Conservation (phyloP, 2,329 filamentous ascomycete genomes). For the Penicillium sp. region DNA sequence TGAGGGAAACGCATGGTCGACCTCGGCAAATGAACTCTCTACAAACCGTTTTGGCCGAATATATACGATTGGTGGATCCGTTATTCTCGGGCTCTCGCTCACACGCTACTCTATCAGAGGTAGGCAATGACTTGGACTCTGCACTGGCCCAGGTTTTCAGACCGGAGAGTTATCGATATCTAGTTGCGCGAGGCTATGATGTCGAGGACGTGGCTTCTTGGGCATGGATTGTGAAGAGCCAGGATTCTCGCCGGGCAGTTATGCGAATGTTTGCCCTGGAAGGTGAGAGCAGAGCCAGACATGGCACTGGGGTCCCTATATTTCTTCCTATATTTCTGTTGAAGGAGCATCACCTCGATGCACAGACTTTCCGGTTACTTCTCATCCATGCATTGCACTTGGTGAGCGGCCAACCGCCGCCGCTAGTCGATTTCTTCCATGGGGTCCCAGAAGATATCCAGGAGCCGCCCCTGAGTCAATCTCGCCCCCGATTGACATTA, state of each 20-base stretch:
- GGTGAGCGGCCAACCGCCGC: slow-evolving; percentile 33
- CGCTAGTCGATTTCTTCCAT: slow-evolving; percentile 7
- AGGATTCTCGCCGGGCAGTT: slow-evolving; percentile 39
- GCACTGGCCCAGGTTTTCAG: slow-evolving; percentile 41
- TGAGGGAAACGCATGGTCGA: slow-evolving; percentile 17
- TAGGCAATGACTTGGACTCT: slow-evolving; percentile 24
- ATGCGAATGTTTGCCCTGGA: slow-evolving; percentile 41
- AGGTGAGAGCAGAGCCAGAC: slow-evolving; percentile 19
- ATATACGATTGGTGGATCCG: slow-evolving; percentile 41
- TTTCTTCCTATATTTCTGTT: slow-evolving; percentile 56
- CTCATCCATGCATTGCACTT: slow-evolving; percentile 44
- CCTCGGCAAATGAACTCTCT: slow-evolving; percentile 27
- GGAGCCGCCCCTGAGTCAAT: not conserved
- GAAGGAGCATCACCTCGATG: slow-evolving; percentile 46
- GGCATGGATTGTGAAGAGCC: slow-evolving; percentile 52
- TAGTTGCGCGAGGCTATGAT: slow-evolving; percentile 39
- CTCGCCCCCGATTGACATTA: slow-evolving; percentile 26
- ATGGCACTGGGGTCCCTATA: slow-evolving; percentile 38
- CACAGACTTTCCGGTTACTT: slow-evolving; percentile 48
- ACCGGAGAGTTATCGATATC: slow-evolving; percentile 29
- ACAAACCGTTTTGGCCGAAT: slow-evolving; percentile 44
- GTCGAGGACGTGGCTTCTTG: slow-evolving; percentile 48
- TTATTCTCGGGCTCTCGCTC: slow-evolving; percentile 20
- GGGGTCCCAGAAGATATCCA: not conserved
- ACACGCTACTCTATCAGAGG: slow-evolving; percentile 2